Conservation (phyloP, 2,329 filamentous ascomycete genomes). For the Corynespora cassiicola region DNA sequence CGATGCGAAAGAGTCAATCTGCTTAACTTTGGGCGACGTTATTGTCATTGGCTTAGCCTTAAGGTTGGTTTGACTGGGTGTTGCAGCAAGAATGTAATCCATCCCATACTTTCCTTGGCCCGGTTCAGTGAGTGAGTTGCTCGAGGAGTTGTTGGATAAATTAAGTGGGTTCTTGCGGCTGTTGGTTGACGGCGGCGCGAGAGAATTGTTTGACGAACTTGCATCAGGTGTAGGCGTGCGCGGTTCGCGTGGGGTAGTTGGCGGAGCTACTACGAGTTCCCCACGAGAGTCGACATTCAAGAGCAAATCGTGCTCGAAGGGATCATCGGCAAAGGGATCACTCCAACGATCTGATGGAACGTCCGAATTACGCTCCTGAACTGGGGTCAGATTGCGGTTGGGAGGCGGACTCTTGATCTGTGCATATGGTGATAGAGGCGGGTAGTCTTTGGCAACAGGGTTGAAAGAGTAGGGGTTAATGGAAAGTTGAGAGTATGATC, state of each 20-base stretch:
- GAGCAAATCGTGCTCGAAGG: conserved; percentile 36
- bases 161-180: conserved; percentile 6
- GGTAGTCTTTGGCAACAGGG: conserved; percentile 23
- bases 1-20: background rate
- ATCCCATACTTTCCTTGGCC: too few species aligned
- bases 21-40: conserved; percentile 7
- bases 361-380: conserved; percentile 13
- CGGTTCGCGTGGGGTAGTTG: conserved; percentile 25
- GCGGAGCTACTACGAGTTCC: conserved; percentile 23
- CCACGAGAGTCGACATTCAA: conserved; percentile 33
- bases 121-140: too few species aligned
- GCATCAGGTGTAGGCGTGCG: conserved; percentile 7
- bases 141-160: conserved; percentile 4
- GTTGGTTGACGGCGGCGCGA: conserved; percentile 1
- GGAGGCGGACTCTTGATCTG: conserved; percentile 5
- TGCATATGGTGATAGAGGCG: conserved; percentile 29
- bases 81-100: conserved; percentile 11
- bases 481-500: conserved; percentile 22
- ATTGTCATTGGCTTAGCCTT: conserved; percentile 14
- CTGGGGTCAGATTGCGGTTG: conserved; percentile 11
- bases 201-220: conserved; percentile 1
- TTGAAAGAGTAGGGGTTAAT: conserved; percentile 23
- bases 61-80: conserved; percentile 11
- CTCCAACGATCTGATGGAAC: conserved; percentile 21
- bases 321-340: conserved; percentile 26